Evolutionary conservation across 2,329 filamentous ascomycete species (phyloP).

Genomic region (Gnomoniopsis sp.): DNA sequence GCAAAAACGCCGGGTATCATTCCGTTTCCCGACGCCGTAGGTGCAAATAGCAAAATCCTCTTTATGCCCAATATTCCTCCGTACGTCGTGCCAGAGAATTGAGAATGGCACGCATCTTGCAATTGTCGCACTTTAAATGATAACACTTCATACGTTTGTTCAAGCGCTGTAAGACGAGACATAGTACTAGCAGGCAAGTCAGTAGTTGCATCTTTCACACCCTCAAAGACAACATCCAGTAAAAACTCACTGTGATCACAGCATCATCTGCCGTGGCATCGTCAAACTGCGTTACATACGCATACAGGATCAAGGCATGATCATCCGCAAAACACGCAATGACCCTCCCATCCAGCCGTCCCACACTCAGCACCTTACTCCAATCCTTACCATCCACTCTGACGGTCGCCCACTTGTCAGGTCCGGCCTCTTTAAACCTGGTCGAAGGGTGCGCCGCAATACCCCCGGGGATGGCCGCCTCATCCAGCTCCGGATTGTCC

Average conservation of each 20-base stretch:
- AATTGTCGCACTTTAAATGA: neutral
- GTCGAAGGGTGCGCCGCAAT: conserved; percentile 80
- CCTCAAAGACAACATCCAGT: neutral
- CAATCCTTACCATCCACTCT: conserved; percentile 91
- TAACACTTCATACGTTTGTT: neutral
- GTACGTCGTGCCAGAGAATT: neutral
- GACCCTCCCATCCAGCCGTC: conserved; percentile 81
- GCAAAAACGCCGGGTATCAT: conserved; percentile 13
- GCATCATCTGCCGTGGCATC: conserved; percentile 64
- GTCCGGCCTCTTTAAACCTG: conserved; percentile 70
- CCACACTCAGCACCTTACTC: conserved; percentile 91
- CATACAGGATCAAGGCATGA: conserved; percentile 77
- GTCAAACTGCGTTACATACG: conserved; percentile 72
- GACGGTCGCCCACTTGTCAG: conserved; percentile 83
- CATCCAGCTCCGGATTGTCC: conserved; percentile 83
- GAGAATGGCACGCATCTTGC: neutral
- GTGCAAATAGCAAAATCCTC: neutral
- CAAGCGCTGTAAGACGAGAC: conserved; percentile 35
- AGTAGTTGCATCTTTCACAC: conserved; percentile 2
- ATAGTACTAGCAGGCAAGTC: conserved; percentile 29
- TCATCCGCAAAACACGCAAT: conserved; percentile 88
- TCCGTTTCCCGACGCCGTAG: neutral
- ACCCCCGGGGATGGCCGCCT: conserved; percentile 66
- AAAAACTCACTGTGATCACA: conserved; percentile 64
- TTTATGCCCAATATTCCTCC: neutral